A percentile compares a stretch with the other conserved stretches of the same genome.
phyloP scores from a whole-genome alignment of 306 rosid species.

The apple (Malus domestica) region DNA sequence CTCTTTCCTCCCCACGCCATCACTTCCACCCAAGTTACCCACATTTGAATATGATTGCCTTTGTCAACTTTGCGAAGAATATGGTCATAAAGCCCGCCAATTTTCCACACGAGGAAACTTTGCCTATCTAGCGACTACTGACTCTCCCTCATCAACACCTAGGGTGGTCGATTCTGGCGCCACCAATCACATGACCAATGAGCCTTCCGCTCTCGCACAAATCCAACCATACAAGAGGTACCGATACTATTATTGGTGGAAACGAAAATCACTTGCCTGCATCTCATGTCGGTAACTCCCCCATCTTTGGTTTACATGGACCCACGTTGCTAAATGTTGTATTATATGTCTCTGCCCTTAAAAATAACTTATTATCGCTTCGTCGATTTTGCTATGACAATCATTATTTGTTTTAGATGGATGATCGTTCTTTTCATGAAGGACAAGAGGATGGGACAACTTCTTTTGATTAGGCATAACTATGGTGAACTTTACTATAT shows the following conservation, averaged over 20 bases:
- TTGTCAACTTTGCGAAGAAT: not conserved
- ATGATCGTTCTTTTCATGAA: not conserved
- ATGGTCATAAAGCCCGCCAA: not conserved
- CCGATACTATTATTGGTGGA: not conserved
- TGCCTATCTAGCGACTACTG: not conserved
- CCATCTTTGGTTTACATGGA: not conserved
- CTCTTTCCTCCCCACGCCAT: not conserved
- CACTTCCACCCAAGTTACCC: not conserved
- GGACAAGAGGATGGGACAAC: not conserved
- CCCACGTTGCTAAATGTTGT: not conserved
- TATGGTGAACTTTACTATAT: not conserved
- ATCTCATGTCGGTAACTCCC: not conserved
- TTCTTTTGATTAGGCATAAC: not conserved
- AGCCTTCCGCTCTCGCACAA: not conserved
- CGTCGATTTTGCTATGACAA: not conserved
- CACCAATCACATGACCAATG: not conserved
- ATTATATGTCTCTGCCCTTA: not conserved
- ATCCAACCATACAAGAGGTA: not conserved
- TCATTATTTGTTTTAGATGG: not conserved
- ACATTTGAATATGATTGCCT: not conserved
- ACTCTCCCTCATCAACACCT: not conserved
- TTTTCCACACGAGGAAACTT: not conserved
- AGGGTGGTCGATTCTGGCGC: not conserved
- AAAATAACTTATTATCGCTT: not conserved
- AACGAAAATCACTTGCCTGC: not conserved